Conservation (phyloP, 345 rosid genomes). For the Heritiera littoralis region DNA sequence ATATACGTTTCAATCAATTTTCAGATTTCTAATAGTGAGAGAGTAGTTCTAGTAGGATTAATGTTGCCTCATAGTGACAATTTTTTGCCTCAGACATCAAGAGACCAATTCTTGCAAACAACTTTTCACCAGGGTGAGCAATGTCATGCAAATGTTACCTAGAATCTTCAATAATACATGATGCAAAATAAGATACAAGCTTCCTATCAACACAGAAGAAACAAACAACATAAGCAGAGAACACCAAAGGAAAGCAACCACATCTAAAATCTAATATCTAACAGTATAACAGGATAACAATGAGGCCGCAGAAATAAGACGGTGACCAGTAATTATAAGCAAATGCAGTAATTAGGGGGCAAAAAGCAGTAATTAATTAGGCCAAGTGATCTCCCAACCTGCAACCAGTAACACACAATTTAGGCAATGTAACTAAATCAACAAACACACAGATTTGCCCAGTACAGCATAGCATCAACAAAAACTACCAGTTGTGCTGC, state of each 20-base stretch:
- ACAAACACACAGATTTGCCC: background rate
- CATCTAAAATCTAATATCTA: background rate
- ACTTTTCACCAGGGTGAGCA: background rate
- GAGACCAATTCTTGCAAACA: background rate
- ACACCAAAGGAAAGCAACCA: background rate
- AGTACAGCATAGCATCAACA: constrained; percentile 13
- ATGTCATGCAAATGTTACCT: background rate
- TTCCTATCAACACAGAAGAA: background rate
- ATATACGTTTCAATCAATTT: background rate
- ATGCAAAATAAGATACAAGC: background rate
- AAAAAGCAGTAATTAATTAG: background rate
- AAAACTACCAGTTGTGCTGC: background rate
- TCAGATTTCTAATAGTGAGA: background rate
- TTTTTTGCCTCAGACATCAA: no score
- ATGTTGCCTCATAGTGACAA: background rate
- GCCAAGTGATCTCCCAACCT: background rate
- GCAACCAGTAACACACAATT: background rate
- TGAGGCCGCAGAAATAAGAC: background rate
- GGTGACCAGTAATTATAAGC: background rate
- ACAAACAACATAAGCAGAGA: background rate
- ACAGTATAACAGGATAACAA: background rate
- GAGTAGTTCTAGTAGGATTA: background rate
- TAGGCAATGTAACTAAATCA: constrained; percentile 4
- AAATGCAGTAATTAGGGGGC: background rate
- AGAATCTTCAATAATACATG: background rate